Evolutionary conservation across 345 rosid genomes (phyloP), one percentile per base, ranked within the genome.

Genomic region (Litchi chinensis): DNA sequence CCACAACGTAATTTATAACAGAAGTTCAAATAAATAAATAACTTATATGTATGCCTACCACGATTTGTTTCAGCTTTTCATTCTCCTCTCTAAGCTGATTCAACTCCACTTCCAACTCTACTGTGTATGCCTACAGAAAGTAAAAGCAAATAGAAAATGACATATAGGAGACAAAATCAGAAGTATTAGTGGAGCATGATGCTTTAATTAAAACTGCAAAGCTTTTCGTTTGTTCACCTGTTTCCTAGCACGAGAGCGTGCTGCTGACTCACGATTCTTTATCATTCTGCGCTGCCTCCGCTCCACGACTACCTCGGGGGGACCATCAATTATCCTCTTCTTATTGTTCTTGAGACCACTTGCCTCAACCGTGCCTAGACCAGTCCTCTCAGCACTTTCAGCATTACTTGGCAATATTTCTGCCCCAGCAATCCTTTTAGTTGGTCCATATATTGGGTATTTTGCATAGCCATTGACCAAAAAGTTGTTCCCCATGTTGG

Each of bases 251-350:
- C 99, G 88, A n/a, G 99, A 95, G 43, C 99, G 76, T 19, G 98
- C 97, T 1, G 97, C 99, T 0, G 99, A 95, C 71, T 95, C 99
- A 7, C 96, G 86, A 71, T 95, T 95, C 89, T 95, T 93, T 10
- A 95, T 95, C 97, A 95, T 93, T 79, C 98, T 84, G 0, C 95
- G 92, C 54, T 91, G 98, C 77, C 95, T 87, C 68, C 97, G 85
- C 85, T 95, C 98, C 60, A 89, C 91, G 56, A 88, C 88, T 12
- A 95, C 83, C 78, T 95, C 95, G 0, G 86, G 93, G 1, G 91
- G 92, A 70, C 98, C 92, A 15, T 95, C 97, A 6, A 84, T 70
- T 16, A 88, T 82, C 69, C 93, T 91, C 81, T 87, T 89, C 77
- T 86, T 89, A 73, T 80, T 88, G 80, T 52, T 79, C 72, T 88